phyloP scores from a whole-genome alignment of 148 eudicot genomes.

The Silene conica region DNA sequence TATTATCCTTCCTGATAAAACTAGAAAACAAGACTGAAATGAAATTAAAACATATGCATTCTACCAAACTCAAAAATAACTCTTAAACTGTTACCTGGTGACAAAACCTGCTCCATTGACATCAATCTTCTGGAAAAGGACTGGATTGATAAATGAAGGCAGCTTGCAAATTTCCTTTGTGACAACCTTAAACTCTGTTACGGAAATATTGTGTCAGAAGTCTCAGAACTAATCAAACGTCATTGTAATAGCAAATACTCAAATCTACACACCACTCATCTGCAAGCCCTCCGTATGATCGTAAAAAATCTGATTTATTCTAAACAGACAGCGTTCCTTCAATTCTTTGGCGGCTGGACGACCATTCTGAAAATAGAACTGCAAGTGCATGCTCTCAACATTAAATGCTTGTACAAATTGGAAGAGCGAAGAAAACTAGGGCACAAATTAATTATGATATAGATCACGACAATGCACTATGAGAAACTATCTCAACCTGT shows the following conservation, averaged over 20 bases:
- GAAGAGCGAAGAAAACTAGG: not conserved
- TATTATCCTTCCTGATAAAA: not conserved
- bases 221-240: not conserved
- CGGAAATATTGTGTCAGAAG: slow-evolving; percentile 17
- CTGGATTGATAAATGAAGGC: slow-evolving; percentile 86
- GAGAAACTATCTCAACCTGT: slow-evolving; percentile 43
- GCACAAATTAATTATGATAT: not conserved
- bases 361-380: slow-evolving; percentile 95
- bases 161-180: slow-evolving; percentile 95
- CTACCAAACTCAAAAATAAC: not conserved
- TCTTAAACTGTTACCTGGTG: slow-evolving; percentile 54
- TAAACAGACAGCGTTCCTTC: slow-evolving; percentile 77
- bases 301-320: slow-evolving; percentile 89
- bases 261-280: slow-evolving; percentile 56
- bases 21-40: slow-evolving; percentile 1
- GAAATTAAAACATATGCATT: not conserved
- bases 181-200: slow-evolving; percentile 77
- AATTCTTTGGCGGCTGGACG: slow-evolving; percentile 90
- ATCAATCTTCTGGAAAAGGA: slow-evolving; percentile 82
- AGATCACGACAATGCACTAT: slow-evolving; percentile 4
- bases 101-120: slow-evolving; percentile 59
- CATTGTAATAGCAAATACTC: not conserved
- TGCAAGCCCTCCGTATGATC: slow-evolving; percentile 86
- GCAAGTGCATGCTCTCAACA: slow-evolving; percentile 25
- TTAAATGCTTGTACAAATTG: not conserved